Base-by-base conservation (phyloP, 2,329 filamentous ascomycete genomes). In the Septoria linicola region DNA sequence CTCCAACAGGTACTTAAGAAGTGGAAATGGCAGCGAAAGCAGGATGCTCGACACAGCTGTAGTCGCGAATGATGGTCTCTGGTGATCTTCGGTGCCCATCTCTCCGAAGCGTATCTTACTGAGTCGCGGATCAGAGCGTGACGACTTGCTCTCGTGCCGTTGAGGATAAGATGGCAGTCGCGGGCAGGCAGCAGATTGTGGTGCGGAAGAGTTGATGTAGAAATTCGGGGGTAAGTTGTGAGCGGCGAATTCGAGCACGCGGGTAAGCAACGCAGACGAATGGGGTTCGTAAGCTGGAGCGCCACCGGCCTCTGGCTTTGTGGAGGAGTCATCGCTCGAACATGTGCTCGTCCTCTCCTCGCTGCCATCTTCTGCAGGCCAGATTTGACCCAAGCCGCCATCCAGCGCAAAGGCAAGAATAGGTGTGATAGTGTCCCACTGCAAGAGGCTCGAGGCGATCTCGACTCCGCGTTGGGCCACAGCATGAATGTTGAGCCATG, bases 51-150 rank as follows among this genome's bases (percentile, higher is more conserved):
- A 89, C 4, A 90, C 70, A 0, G 78, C 68, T 0, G 74, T 73
- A 19, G 77, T 75, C 23, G 75, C 57, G 4, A 55, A 48, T 3
- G 61, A 61, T 16, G 66, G 69, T 8, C 69, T 62, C 32, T 69
- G 66, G 23, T 65, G 61, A 8, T 75, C 70, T 27, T 76, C 69
- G 20, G 72, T 72, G 2, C 80, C 72, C 16, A 85, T 71, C 58
- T 88, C 84, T n/a, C 86, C 86, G 62, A 89, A 89, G 54, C 83
- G 81, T 45, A 89, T 88, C 55, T 76, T 78, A 54, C 78, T 80
- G 8, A 87, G 72, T 20, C 82, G 79, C 32, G 77, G 76, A 43
- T 81, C 73, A 44, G 73, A 72, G 3, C 66, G 64, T 8, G 69
- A 63, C 4, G 68, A 60, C 19, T 68, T 66, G 51, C 67, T 61